Evolutionary conservation across 495 filamentous ascomycete genomes (phyloP), one percentile per base, ranked within the genome.

Genomic region (Penicillium verhagenii): DNA sequence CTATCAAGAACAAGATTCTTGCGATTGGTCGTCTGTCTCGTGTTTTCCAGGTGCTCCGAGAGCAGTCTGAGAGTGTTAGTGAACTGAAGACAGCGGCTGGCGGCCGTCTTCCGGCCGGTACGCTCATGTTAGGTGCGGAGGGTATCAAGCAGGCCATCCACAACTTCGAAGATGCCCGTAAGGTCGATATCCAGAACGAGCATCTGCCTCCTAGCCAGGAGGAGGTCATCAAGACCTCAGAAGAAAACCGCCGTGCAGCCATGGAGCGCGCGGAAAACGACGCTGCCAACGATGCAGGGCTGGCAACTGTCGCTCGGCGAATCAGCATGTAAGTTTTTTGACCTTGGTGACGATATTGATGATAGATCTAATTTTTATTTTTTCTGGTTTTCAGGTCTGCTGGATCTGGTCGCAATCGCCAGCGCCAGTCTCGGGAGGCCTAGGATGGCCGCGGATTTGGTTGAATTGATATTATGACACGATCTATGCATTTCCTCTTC

Each of bases 1-100:
- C 92, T 2, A 96, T 98, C 79, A 97, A 97, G 79, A 97, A 98
- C 83, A 98, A 98, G 78, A 97, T 98, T 66, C 80, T 98, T 54
- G 94, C 94, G 51, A 98, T 98, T 71, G 94, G 94, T 21, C 90
- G 94, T 56, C 78, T 98, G 33, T 97, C 95, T 35, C 90, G 94
- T 65, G 95, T 98, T 53, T 98, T 98, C 87, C 92, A 98, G 69
- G 94, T 98, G 23, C 76, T 98, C 57, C 90, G 94, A 63, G 94
- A 98, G 70, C 95, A 98, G 70, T 96, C 93, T 3, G 94, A 98
- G 76, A 81, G 89, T 54, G 92, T 98, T 50, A 96, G 92, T 35
- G 94, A 98, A 72, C 84, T 98, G 70, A 98, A 98, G 82, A 97
- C 92, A 26, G 94, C 91, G 26, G 86, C 92, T 50, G 94, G 94